Evolutionary conservation across 768 basidiomycete genomes (phyloP), one percentile per base, ranked within the genome.

Genomic region (Agaricus subrufescens): DNA sequence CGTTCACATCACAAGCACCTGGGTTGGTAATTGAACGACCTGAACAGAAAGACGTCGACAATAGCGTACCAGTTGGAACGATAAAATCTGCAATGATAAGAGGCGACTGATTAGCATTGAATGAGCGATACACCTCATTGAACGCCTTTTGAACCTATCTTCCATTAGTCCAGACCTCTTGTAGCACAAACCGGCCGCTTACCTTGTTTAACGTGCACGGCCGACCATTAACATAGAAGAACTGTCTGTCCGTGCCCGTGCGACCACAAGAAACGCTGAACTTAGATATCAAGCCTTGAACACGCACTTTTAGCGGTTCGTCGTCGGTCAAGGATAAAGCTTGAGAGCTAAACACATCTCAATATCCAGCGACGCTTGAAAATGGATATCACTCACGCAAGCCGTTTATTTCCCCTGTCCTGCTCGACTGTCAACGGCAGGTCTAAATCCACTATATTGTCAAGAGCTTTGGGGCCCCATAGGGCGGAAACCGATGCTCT

Each of bases 1-100:
- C 90, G 59, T 99, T 99, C 64, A 99, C 85, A 65, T 99, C 97
- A 63, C 84, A 91, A 0, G 83, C 75, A 55, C 85, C 92, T 94
- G 59, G 5, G 52, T 14, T 25, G 6, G 19, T 11, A 39, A 3
- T n/a, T 15, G 6, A 38, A 30, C 52, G 15, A 6, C 15, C 8
- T 54, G 19, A 47, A 26, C 31, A 10, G 11, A 52, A 27, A 34
- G 46, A 9, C 15, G 44, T 29, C 19, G 25, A 29, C 26, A 12
- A 59, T 12, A 11, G 69, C 84, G 6, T 57, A 93, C 93, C 78
- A 4, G 86, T 86, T 0, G 95, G 93, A 2, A 98, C 67, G 12
- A 83, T 73, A 61, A 98, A 86, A 67, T 98, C 86, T 0, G 92
- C 89, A 5, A 98, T 69, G 30, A 95, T 76, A 60, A 96, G 85